These are phyloP conservation scores for Trichoderma simmonsii DNA, from an alignment of 2,329 filamentous ascomycete species.

Conservation along the genomic window DNA sequence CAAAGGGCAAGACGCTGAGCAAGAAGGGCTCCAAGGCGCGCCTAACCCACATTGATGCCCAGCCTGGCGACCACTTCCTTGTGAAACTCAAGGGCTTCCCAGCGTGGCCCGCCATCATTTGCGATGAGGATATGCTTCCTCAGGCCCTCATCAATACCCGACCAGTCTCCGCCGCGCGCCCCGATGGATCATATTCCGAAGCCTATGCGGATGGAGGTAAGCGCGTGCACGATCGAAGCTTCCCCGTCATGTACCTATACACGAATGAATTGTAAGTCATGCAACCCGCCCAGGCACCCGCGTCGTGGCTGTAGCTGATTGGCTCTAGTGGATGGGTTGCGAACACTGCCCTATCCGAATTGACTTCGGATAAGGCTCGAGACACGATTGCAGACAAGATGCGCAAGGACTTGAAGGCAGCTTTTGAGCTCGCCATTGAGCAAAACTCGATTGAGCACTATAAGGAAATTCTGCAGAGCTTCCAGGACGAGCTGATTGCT, in stretches of 20 bases:
- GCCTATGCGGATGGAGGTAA: conserved; percentile 87
- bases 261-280: conserved; percentile 94
- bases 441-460: conserved; percentile 75
- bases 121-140: conserved; percentile 92
- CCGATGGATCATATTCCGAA: conserved; percentile 82
- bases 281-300: not conserved
- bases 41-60: conserved; percentile 70
- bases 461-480: conserved; percentile 73
- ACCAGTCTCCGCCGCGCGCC: conserved; percentile 76
- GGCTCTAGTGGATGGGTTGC: conserved; percentile 77
- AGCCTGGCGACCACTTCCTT: conserved; percentile 89
- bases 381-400: conserved; percentile 71
- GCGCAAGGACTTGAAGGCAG: conserved; percentile 73
- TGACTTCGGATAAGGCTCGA: conserved; percentile 70
- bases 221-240: conserved; percentile 79
- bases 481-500: conserved; percentile 62
- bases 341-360: conserved; percentile 76
- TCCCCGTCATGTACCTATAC: conserved; percentile 89
- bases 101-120: conserved; percentile 90
- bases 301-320: conserved; percentile 19
- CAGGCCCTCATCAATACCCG: conserved; percentile 70
- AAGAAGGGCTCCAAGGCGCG: conserved; percentile 78
- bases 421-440: conserved; percentile 77
- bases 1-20: conserved; percentile 76
- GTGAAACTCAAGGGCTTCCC: conserved; percentile 93